These are phyloP conservation scores for Geranium brycei DNA, from an alignment of 345 rosid genomes.

Conservation along the genomic window DNA sequence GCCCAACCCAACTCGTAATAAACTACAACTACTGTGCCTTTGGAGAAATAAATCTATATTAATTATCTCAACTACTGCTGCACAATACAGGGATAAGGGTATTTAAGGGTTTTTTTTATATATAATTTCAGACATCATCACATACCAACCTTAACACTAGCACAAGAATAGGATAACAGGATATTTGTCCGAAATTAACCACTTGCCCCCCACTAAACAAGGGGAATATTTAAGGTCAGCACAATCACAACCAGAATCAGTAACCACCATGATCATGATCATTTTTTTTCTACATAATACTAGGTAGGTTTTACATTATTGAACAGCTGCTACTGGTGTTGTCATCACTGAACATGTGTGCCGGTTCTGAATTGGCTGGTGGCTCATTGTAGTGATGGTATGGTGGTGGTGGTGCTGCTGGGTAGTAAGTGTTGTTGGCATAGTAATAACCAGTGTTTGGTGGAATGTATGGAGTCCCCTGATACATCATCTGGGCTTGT, in stretches of 20 bases:
- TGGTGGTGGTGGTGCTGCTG: slow-evolving; percentile 14
- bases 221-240: background rate
- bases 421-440: slow-evolving; percentile 14
- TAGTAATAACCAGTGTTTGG: slow-evolving; percentile 51
- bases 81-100: no score
- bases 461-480: slow-evolving; percentile 37
- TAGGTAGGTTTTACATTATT: slow-evolving; percentile 23
- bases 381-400: slow-evolving; percentile 15
- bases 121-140: no score
- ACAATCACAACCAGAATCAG: no score
- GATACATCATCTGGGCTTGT: slow-evolving; percentile 57
- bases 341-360: slow-evolving; percentile 38
- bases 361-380: slow-evolving; percentile 19
- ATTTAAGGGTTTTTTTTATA: no score
- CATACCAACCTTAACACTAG: background rate
- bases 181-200: background rate
- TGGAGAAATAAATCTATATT: no score
- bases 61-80: no score
- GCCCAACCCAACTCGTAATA: no score
- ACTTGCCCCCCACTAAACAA: background rate
- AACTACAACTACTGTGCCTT: no score
- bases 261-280: no score
- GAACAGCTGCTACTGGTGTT: slow-evolving; percentile 37
- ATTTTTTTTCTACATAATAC: background rate
- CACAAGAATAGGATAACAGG: background rate